A percentile compares a stretch with the other conserved stretches of the same genome.
phyloP scores from a whole-genome alignment of 2,329 filamentous ascomycete species.

The Trichoderma asperellum region DNA sequence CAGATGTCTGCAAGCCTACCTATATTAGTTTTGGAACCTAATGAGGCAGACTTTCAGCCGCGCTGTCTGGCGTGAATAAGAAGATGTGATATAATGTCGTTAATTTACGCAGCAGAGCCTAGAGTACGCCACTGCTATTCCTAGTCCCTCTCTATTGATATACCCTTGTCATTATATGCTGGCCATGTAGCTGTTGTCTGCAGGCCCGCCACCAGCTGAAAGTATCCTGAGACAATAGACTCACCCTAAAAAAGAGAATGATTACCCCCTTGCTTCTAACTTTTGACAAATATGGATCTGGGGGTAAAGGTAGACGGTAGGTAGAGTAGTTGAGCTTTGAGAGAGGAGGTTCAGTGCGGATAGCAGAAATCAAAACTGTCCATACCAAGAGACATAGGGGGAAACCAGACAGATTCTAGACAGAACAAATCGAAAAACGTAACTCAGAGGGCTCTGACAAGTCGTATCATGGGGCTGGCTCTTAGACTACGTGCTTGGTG shows the following conservation, averaged over 20 bases:
- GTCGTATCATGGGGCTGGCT: background rate
- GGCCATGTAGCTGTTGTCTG: background rate
- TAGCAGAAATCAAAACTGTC: background rate
- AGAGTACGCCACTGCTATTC: background rate
- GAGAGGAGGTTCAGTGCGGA: background rate
- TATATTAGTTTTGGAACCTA: conserved; percentile 3
- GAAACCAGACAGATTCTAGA: background rate
- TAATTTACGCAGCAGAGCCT: background rate
- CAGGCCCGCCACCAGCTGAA: background rate
- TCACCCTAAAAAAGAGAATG: background rate
- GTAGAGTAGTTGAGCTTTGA: background rate
- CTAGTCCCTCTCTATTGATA: background rate
- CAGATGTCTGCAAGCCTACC: background rate
- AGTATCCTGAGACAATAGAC: background rate
- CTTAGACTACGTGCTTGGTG: background rate
- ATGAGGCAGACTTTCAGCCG: background rate
- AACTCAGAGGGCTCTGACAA: background rate
- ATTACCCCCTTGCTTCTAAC: background rate
- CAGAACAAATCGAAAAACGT: background rate
- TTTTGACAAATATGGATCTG: background rate
- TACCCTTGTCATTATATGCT: conserved; percentile 4
- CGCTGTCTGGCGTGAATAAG: background rate
- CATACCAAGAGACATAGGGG: no score
- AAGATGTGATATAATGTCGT: conserved; percentile 1
- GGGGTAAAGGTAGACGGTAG: background rate